Evolutionary conservation across 352 stramenopile genomes (phyloP), one percentile per base, ranked within the genome.

Genomic region (Pythium folliculosum): DNA sequence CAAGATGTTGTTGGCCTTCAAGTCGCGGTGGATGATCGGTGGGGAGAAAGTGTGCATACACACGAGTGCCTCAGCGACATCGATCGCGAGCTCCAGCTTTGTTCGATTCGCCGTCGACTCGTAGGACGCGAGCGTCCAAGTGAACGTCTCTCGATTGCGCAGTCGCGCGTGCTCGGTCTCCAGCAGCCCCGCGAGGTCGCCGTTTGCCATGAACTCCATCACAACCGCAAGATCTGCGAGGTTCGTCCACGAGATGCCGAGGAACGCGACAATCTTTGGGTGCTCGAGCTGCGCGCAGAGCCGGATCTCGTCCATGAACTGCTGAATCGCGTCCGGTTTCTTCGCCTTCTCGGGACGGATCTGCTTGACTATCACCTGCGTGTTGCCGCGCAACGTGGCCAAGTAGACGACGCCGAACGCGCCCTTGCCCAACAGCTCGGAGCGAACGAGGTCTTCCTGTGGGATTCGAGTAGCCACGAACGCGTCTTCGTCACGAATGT

Each of bases 391-490:
- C 44, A 81, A 64, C 1, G 57, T 71, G 22, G 78, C 78, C 13
- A 81, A 60, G 32, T 85, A 73, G 16, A 89, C 79, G 22, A 89
- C 66, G 8, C 80, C 82, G n/a, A 76, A 83, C 35, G 77, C 82
- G 19, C 82, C 82, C 37, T 86, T 84, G 1, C 78, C 79, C 9
- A 91, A 49, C 30, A 77, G 60, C 47, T 72, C 71, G 9, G 63
- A 38, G 48, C 69, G 57, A n/a, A 65, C 47, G 5, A 91, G 66
- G 6, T 87, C 72, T 19, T 69, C 72, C 55, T 85, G 78, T 13
- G 81, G 56, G 37, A 91, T 79, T 22, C 82, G 79, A n/a, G 77
- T 76, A 22, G 73, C 63, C 22, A 73, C 64, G 38, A 91, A 78
- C 35, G 76, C 76, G 0, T 73, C 50, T 27, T 89, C 80, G 17